A percentile compares a stretch with the other conserved stretches of the same genome.
Evolutionary conservation across 2,329 filamentous ascomycete species (phyloP).

Genomic region (Mycogone perniciosa): DNA sequence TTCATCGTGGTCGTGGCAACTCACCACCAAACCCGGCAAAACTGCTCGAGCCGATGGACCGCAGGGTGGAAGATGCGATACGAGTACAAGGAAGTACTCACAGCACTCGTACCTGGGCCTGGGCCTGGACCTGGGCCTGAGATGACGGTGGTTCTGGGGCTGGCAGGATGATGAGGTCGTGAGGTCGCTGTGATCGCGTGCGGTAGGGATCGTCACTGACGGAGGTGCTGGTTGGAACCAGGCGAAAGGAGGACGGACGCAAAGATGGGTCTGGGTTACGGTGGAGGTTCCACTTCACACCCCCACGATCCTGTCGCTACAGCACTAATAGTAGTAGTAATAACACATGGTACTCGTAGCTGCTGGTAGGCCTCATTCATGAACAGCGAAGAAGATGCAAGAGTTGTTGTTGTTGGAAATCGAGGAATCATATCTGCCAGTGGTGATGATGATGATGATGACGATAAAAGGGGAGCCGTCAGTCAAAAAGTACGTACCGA

Average conservation of each 20-base stretch:
- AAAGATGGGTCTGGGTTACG: not conserved
- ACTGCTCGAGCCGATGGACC: not conserved
- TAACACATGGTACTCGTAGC: not conserved
- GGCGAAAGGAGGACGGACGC: not conserved
- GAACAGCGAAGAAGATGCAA: too few species aligned
- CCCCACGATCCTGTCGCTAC: too few species aligned
- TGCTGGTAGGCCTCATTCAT: not conserved
- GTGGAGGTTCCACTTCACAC: conserved; percentile 1
- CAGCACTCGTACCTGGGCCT: not conserved
- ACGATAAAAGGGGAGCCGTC: too few species aligned
- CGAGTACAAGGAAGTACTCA: conserved; percentile 6
- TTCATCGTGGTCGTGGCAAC: not conserved
- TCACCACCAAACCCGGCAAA: too few species aligned
- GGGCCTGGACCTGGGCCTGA: not conserved
- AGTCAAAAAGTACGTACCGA: too few species aligned
- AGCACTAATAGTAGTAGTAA: too few species aligned
- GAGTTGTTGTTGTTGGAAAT: too few species aligned
- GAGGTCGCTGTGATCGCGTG: conserved; percentile 14
- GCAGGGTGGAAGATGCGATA: not conserved
- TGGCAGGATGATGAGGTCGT: conserved; percentile 9
- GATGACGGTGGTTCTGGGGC: conserved; percentile 11
- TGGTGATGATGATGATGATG: too few species aligned
- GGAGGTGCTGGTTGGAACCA: conserved; percentile 5
- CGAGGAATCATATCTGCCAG: too few species aligned
- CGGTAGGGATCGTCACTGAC: conserved; percentile 18